phyloP scores from a whole-genome alignment of 257 asterid genomes.

The Petunia axillaris region DNA sequence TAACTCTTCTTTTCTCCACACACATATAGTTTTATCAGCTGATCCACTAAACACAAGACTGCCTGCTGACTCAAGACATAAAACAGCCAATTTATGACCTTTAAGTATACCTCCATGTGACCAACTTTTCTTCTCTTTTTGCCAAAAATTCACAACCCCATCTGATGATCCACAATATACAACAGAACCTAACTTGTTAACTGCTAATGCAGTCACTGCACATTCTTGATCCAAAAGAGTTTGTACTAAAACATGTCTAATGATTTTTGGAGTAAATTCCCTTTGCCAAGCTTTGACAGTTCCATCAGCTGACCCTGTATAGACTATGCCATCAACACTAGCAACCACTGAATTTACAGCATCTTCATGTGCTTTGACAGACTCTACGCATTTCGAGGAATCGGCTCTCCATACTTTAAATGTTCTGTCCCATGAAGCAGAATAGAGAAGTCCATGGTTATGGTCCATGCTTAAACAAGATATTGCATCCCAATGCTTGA shows the following conservation, averaged over 20 bases:
- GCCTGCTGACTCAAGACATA: constrained; percentile 37
- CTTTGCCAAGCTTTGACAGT: constrained; percentile 36
- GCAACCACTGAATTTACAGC: constrained; percentile 35
- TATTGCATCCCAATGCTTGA: constrained; percentile 36
- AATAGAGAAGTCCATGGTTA: constrained; percentile 31
- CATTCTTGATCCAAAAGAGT: constrained; percentile 31
- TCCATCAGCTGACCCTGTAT: constrained; percentile 38
- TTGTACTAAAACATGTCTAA: constrained; percentile 28
- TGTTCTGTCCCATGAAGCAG: constrained; percentile 40
- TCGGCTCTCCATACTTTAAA: constrained; percentile 35
- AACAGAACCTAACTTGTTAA: constrained; percentile 21
- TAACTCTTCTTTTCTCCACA: constrained; percentile 36
- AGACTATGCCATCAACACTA: constrained; percentile 34
- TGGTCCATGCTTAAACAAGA: constrained; percentile 32
- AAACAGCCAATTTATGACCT: constrained; percentile 39
- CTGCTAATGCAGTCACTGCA: constrained; percentile 33
- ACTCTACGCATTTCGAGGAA: constrained; percentile 34
- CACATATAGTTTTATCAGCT: constrained; percentile 39
- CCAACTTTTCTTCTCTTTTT: constrained; percentile 19
- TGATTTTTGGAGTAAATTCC: constrained; percentile 27
- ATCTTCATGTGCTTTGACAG: constrained; percentile 37
- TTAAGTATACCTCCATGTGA: constrained; percentile 36
- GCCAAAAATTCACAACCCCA: constrained; percentile 41
- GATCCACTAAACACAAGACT: constrained; percentile 43
- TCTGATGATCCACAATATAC: constrained; percentile 39